These are phyloP conservation scores for Fusarium neocosmosporiellum DNA, from an alignment of 2,329 filamentous ascomycete genomes.

Conservation along the genomic window DNA sequence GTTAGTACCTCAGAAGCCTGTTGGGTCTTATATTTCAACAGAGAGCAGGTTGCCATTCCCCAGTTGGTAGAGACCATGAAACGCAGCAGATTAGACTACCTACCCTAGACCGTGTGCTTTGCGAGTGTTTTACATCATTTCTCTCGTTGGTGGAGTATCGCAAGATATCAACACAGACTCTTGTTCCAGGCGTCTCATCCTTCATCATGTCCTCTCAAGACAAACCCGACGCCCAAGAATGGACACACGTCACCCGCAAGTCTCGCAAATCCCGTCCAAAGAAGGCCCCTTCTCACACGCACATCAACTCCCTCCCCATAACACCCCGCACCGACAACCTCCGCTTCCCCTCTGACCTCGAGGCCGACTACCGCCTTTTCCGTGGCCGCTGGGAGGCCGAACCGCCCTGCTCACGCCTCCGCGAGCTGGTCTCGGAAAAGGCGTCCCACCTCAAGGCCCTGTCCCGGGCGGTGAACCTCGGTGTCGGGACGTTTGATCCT, in stretches of 20 bases:
- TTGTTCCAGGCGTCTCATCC: background rate
- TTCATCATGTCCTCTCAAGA: constrained; percentile 26
- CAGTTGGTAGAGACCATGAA: too few species aligned
- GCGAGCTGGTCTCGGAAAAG: constrained; percentile 46
- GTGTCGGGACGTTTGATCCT: constrained; percentile 66
- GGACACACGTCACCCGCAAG: constrained; percentile 43
- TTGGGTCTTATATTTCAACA: too few species aligned
- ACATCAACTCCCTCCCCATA: constrained; percentile 14
- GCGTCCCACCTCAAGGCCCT: constrained; percentile 21
- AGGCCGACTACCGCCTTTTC: constrained; percentile 44
- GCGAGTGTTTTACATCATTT: background rate
- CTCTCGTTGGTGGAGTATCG: background rate
- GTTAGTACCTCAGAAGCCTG: too few species aligned
- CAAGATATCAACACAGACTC: background rate
- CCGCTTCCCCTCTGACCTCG: constrained; percentile 42
- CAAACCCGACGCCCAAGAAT: constrained; percentile 25
- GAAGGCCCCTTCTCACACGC: constrained; percentile 3
- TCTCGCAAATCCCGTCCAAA: constrained; percentile 23
- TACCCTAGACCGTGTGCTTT: constrained; percentile 1
- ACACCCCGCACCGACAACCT: constrained; percentile 25
- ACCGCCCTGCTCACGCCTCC: constrained; percentile 46
- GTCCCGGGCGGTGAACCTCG: constrained; percentile 62
- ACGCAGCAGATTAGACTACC: constrained; percentile 10
- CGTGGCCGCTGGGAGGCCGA: constrained; percentile 45
- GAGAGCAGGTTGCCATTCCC: too few species aligned